Evolutionary conservation across 1,139 yeast species (phyloP).

Genomic region (Zygosaccharomyces pseudobailii): DNA sequence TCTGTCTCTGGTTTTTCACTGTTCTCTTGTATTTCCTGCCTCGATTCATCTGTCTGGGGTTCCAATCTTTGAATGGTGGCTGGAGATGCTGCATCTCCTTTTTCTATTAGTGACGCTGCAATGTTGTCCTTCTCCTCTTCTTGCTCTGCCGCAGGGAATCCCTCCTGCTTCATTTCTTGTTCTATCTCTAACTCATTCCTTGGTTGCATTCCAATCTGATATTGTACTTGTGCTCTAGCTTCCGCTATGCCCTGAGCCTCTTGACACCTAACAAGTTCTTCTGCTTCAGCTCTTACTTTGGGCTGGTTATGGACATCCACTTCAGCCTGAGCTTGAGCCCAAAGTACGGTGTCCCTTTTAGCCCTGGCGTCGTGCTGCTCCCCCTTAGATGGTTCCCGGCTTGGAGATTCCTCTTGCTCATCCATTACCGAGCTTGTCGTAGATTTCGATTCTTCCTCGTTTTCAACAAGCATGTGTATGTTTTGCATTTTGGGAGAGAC

Average conservation of each 20-base stretch:
- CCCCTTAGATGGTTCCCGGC: not conserved
- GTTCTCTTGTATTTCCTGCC: not conserved
- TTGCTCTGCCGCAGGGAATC: not conserved
- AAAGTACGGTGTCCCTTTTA: not conserved
- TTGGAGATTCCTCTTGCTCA: not conserved
- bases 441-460: not conserved
- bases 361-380: not conserved
- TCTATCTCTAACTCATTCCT: not conserved
- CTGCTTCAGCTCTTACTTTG: not conserved
- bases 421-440: not conserved
- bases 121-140: no score
- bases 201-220: not conserved
- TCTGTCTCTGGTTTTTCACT: not conserved
- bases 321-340: conserved; percentile 1
- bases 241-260: not conserved
- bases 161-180: not conserved
- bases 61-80: not conserved
- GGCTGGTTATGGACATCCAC: not conserved
- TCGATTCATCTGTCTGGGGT: not conserved
- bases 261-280: not conserved
- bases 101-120: no score
- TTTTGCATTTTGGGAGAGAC: conserved; percentile 25
- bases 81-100: no score
- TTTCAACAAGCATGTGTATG: conserved; percentile 15
- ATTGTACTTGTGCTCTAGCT: not conserved